Percentiles rank a stretch among this genome's conserved stretches.
Conservation (phyloP, 2,329 filamentous ascomycete genomes). For the Trichoderma simmonsii region DNA sequence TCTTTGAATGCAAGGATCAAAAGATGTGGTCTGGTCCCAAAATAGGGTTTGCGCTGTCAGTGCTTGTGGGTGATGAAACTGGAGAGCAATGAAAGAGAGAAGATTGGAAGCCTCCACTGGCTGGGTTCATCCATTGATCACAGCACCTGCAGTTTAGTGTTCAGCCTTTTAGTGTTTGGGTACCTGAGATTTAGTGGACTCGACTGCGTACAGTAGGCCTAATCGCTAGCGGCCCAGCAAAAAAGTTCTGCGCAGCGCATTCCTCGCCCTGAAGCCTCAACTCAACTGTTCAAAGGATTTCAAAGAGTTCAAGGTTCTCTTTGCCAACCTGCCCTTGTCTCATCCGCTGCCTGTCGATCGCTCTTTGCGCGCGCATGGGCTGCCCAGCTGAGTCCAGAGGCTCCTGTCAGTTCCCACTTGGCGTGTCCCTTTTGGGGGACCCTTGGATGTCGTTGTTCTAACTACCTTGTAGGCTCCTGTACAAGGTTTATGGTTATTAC, state of each 20-base stretch:
- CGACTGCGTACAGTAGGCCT: not conserved
- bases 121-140: not conserved
- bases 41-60: not conserved
- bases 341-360: slow-evolving; percentile 9
- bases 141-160: not conserved
- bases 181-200: not conserved
- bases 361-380: slow-evolving; percentile 11
- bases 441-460: not conserved
- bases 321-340: not conserved
- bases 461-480: not conserved
- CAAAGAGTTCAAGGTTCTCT: no score
- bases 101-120: not conserved
- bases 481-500: slow-evolving; percentile 18
- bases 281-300: no score
- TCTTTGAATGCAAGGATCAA: not conserved
- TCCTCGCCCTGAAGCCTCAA: not conserved
- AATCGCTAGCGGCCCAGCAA: not conserved
- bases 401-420: slow-evolving; percentile 14
- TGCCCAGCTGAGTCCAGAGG: not conserved
- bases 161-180: not conserved
- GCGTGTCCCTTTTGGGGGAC: not conserved
- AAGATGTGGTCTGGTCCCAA: not conserved
- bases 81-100: not conserved
- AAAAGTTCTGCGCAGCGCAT: not conserved
- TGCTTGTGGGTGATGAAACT: not conserved